Evolutionary conservation across 1,284 basidiomycete species (phyloP).

Genomic region (Amylostereum areolatum): DNA sequence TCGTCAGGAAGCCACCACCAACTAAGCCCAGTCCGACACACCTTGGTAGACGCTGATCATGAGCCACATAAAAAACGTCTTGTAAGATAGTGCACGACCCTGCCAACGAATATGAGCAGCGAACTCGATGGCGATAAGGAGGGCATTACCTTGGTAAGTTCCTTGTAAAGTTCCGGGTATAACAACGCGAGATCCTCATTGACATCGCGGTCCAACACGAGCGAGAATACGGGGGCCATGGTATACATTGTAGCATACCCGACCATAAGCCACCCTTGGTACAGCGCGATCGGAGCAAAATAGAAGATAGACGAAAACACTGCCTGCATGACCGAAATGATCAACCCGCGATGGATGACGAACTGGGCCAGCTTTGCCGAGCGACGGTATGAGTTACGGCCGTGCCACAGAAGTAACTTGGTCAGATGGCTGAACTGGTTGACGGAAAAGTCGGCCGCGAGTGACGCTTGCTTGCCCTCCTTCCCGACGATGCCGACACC

Average conservation of each 20-base stretch:
- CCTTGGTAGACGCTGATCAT: slow-evolving; percentile 99
- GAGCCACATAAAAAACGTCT: slow-evolving; percentile 98
- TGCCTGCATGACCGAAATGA: slow-evolving; percentile 96
- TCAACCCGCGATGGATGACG: slow-evolving; percentile 96
- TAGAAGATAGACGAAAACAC: slow-evolving; percentile 98
- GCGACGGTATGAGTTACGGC: slow-evolving; percentile 96
- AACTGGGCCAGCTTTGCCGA: slow-evolving; percentile 98
- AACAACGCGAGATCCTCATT: slow-evolving; percentile 92
- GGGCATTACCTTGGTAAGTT: slow-evolving; percentile 77
- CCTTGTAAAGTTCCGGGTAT: slow-evolving; percentile 98
- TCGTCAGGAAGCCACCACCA: background rate
- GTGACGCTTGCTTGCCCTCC: slow-evolving; percentile 96
- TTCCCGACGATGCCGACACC: slow-evolving; percentile 98
- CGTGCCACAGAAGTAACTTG: slow-evolving; percentile 95
- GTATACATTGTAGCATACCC: slow-evolving; percentile 98
- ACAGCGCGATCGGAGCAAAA: slow-evolving; percentile 97
- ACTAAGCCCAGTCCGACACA: slow-evolving; percentile 22
- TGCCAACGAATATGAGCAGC: slow-evolving; percentile 22
- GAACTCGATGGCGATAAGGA: background rate
- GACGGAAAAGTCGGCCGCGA: slow-evolving; percentile 97
- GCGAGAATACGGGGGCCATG: slow-evolving; percentile 97
- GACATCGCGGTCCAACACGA: slow-evolving; percentile 94
- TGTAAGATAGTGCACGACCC: slow-evolving; percentile 90
- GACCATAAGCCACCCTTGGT: slow-evolving; percentile 97
- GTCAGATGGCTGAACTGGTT: slow-evolving; percentile 94